Base-by-base conservation (phyloP, 441 rosid genomes). In the Melastoma candidum region DNA sequence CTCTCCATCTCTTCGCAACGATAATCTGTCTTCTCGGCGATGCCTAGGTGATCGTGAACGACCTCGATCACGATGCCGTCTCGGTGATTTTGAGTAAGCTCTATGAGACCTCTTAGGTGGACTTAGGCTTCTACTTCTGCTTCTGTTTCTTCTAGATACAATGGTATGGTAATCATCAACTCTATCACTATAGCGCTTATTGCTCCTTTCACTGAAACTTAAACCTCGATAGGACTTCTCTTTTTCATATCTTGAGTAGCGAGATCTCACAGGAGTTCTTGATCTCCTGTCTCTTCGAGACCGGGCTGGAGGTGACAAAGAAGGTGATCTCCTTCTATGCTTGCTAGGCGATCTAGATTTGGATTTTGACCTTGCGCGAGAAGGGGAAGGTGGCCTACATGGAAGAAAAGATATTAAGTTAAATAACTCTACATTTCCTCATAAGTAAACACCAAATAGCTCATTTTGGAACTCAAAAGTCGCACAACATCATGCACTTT, bases 381-480 rank as follows among this genome's bases (percentile, higher is more conserved):
- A 73, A 12, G 68, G 56, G 25, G 96, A 83, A 59, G 95, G 95
- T 22, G 96, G 87, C 79, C 99, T 90, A 71, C 64, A 76, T 50
- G 68, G 36, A 66, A 51, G 25, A 54, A 32, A 41, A 47, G 62
- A 51, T 32, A 17, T 17, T 17, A 17, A 71, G 59, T 58, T 14
- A 48, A 12, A 7, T 22, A 53, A 49, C 7, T 11, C 22, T 17
- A 3, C 22, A 52, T 52, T 52, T 4, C 41, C 41, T 32, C 8
- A 32, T 32, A 32, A 32, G 5, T 32, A 2, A 32, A 8, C 41
- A 32, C 41, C 41, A 32, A 32, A 4, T 32, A 32, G 41, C 41
- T 32, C 6, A 32, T 32, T 32, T 32, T 6, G 41, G 41, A 32
- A 32, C 5, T 8, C 7, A 32, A 32, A 32, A 4, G 5, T 32